Base-by-base conservation (phyloP, 164 flowering plant genomes). In the Warburgia ugandensis region DNA sequence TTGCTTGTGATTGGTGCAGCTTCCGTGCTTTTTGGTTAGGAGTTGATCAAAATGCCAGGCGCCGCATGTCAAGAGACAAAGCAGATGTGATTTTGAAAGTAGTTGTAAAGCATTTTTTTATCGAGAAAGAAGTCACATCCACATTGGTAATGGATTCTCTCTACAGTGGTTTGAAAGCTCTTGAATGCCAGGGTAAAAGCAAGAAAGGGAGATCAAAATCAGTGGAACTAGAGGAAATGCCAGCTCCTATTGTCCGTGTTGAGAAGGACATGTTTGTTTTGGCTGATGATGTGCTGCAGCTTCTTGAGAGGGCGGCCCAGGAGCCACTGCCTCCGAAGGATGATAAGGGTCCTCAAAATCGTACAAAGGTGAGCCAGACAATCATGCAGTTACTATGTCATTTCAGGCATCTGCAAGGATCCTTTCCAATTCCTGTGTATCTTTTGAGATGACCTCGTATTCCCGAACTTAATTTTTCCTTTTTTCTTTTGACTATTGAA, bases 141-240 rank as follows among this genome's bases (percentile, higher is more conserved):
- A 90, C 97, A 43, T 71, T 90, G 80, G 94, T 90, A 14, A 90
- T 90, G 97, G 97, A 90, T 75, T 90, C 97, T 39, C 70, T 90
- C 52, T 90, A 84, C 56, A 90, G 97, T 78, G 97, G 97, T 40
- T 59, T 90, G 64, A 86, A 78, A 78, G 94, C 94, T 54, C 94
- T 90, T 59, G 92, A 79, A 65, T 70, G 79, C 51, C 96, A 76
- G 63, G 71, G 69, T 54, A 81, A 67, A 67, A 52, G 61, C 64
- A 74, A 73, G 59, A 42, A 53, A 42, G 73, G 54, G 30, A 70
- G 69, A 58, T 58, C 58, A 51, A 81, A 75, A 54, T 26, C 68
- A 43, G 36, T 67, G 59, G 87, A 84, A 35, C 58, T 69, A 17
- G 89, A 81, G 50, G 92, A 84, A 64, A 71, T 65, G 57, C 72